Percentiles rank a stretch among this genome's conserved stretches.
phyloP scores from a whole-genome alignment of 2,329 filamentous ascomycete genomes.

The Trichophyton schoenleinii region DNA sequence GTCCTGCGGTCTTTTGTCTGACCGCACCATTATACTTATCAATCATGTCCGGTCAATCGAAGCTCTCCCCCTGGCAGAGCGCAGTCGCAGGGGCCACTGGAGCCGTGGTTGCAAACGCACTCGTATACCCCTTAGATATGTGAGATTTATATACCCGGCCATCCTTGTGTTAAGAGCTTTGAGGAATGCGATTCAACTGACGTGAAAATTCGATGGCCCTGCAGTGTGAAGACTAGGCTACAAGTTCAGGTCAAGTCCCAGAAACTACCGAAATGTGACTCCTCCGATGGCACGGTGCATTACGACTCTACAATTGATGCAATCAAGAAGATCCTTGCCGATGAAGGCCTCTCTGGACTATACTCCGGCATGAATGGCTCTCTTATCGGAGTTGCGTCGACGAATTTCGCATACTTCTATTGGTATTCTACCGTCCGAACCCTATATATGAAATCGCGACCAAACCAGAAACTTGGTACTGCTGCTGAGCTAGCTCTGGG shows the following conservation, averaged over 20 bases:
- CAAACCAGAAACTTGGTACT: conserved; percentile 57
- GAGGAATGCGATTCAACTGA: neutral
- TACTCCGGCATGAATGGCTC: conserved; percentile 83
- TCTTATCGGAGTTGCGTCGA: conserved; percentile 83
- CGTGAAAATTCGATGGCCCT: neutral
- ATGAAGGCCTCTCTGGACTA: conserved; percentile 68
- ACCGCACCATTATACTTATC: neutral
- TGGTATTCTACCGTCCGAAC: conserved; percentile 87
- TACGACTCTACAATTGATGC: conserved; percentile 85
- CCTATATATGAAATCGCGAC: conserved; percentile 54
- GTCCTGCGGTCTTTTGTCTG: neutral
- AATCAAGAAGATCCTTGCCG: conserved; percentile 66
- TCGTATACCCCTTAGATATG: conserved; percentile 96
- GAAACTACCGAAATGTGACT: conserved; percentile 33
- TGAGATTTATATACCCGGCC: conserved; percentile 38
- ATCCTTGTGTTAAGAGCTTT: neutral
- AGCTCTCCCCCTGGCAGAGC: conserved; percentile 84
- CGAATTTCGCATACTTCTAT: conserved; percentile 99
- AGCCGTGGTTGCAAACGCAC: conserved; percentile 83
- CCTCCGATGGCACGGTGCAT: conserved; percentile 44
- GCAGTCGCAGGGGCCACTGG: conserved; percentile 87
- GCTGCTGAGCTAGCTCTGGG: conserved; percentile 72
- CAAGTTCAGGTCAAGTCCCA: conserved; percentile 79
- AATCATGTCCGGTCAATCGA: conserved; percentile 46
- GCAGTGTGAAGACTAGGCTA: conserved; percentile 84